Base-by-base conservation (phyloP, 2,329 filamentous ascomycete genomes). In the Huntiella decipiens region DNA sequence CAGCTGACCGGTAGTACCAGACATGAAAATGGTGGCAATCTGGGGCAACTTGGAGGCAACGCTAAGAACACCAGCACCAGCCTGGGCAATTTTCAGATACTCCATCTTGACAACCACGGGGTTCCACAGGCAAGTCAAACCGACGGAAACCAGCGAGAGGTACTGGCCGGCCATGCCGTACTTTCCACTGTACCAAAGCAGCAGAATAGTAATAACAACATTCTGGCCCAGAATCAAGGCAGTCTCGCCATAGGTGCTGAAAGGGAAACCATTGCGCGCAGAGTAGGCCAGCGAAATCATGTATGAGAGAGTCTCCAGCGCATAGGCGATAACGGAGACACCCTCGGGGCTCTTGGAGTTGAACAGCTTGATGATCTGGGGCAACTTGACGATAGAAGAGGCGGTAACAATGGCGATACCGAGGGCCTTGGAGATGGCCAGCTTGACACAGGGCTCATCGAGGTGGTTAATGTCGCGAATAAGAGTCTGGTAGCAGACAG, bases 161-260 rank as follows among this genome's bases (percentile, higher is more conserved):
- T 94, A 87, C 3, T 79, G 67, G 1, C 80, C 84, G 0, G 86
- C 85, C 3, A 74, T 67, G 39, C 71, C 69, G 1, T 68, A 66
- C 53, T 75, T 73, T 7, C 82, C 81, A 49, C 75, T 78, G 61
- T 86, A 96, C 58, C 82, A 79, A 60, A 98, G 67, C 37, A 98
- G 86, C 55, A 96, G 63, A 43, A 86, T 74, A 4, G 80, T 79
- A 59, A 98, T 94, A 50, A 86, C 74, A 38, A 96, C 74, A 63
- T 98, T 94, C 67, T 98, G 91, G 49, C 79, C 77, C 43, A 91
- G 73, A 55, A 98, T 95, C 57, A 96, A 69, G 34, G 82, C 86
- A 22, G 85, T 88, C 72, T 98, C 91, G 61, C 91, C 91, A 61
- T 82, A 98, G 8, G 91, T 98, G 70, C 81, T 92, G 65, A 98